phyloP scores from a whole-genome alignment of 176 grass and related monocot species.

The Zizania latifolia region DNA sequence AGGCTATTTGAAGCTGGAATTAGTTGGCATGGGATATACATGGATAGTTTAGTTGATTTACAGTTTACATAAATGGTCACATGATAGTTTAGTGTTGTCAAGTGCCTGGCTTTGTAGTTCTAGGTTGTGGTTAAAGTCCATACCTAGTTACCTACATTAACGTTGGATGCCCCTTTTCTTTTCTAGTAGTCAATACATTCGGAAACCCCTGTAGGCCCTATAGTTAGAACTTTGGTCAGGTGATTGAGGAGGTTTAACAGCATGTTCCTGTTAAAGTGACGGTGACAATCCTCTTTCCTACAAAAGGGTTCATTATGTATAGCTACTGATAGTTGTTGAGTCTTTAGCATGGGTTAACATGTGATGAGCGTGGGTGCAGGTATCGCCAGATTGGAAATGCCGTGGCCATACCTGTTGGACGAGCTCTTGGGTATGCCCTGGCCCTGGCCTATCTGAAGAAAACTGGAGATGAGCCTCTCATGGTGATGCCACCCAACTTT shows the following conservation, averaged over 20 bases:
- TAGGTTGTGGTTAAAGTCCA: neutral
- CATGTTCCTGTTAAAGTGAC: neutral
- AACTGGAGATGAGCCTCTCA: constrained; percentile 47
- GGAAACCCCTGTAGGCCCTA: neutral
- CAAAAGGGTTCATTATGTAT: neutral
- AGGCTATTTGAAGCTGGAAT: neutral
- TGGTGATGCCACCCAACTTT: constrained; percentile 74
- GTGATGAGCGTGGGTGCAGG: constrained; percentile 41
- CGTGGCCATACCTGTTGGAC: constrained; percentile 75
- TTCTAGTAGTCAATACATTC: neutral
- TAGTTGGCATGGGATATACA: no score
- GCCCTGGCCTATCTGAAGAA: constrained; percentile 58
- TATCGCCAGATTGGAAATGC: constrained; percentile 94
- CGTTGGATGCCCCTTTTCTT: neutral
- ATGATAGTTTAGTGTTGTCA: no score
- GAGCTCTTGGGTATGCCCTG: constrained; percentile 67
- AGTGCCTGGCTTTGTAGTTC: neutral
- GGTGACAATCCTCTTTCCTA: neutral
- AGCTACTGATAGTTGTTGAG: neutral
- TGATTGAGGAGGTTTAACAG: neutral
- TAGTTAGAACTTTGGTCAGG: neutral
- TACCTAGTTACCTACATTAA: no score
- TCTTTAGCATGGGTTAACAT: constrained; percentile 15
- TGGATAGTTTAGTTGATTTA: neutral
- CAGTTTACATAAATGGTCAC: neutral